phyloP scores from a whole-genome alignment of 2,329 filamentous ascomycete genomes.

The Trichoderma lentiforme region DNA sequence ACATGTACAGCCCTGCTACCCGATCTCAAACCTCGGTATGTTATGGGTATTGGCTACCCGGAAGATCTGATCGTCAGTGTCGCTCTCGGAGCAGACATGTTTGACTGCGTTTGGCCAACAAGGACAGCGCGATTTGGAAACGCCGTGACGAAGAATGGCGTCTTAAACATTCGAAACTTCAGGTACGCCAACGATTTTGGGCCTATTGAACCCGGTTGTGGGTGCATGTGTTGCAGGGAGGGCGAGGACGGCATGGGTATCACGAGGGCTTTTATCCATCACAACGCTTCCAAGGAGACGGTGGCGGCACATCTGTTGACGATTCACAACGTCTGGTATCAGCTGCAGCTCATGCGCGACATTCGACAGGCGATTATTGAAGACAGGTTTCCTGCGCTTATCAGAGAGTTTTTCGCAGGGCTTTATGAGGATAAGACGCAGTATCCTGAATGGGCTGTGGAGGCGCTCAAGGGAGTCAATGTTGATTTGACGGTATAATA shows the following conservation, averaged over 20 bases:
- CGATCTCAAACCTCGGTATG: conserved; percentile 91
- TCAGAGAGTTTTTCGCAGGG: conserved; percentile 73
- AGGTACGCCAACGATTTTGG: conserved; percentile 75
- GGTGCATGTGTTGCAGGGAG: conserved; percentile 71
- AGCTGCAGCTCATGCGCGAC: conserved; percentile 77
- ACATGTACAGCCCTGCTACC: conserved; percentile 84
- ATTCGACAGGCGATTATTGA: conserved; percentile 75
- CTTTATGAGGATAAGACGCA: conserved; percentile 61
- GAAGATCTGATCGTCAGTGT: conserved; percentile 93
- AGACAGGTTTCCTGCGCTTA: conserved; percentile 74
- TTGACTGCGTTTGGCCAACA: conserved; percentile 98
- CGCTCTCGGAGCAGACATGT: conserved; percentile 96
- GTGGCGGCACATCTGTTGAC: conserved; percentile 81
- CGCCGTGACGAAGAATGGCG: conserved; percentile 75
- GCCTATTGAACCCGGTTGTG: conserved; percentile 79
- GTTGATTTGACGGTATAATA: conserved; percentile 53
- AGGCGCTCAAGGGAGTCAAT: conserved; percentile 73
- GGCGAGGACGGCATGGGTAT: conserved; percentile 72
- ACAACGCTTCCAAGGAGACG: conserved; percentile 91
- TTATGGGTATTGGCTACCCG: conserved; percentile 98
- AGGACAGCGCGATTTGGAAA: conserved; percentile 95
- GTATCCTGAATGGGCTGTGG: conserved; percentile 82
- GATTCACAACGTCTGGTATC: conserved; percentile 94
- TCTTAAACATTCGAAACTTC: conserved; percentile 79
- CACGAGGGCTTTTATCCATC: conserved; percentile 85